Evolutionary conservation across 2,329 filamentous ascomycete genomes (phyloP), one percentile per base, ranked within the genome.

Genomic region (Aspergillus sp.): DNA sequence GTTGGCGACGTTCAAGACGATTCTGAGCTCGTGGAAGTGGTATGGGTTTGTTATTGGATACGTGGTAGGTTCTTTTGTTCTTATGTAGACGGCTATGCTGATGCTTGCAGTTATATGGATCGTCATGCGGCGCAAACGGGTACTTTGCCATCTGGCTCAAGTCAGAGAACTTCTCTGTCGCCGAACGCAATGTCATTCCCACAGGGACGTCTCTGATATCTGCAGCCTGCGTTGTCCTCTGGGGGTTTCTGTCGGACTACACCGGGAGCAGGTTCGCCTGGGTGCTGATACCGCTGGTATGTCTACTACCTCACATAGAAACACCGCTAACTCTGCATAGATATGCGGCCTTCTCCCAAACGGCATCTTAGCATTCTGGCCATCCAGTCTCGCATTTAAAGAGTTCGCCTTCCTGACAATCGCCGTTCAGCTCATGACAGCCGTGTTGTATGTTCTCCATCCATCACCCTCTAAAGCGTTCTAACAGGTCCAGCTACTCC

Each of bases 301-400:
- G 40, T 59, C 19, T 21, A 53, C 5, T 39, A 9, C 27, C 27
- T 11, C 27, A 9, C 27, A 31, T 11, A 31, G 3, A 0, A 11
- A 6, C 0, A 11, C 9, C 9, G 1, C 27, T 31, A 31, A 31
- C 27, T 7, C 8, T 3, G n/a, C n/a, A n/a, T 45, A 69, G 66
- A 62, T 65, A 8, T 63, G 70, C 33, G 66, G 67, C 0, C 59
- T 73, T 0, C 45, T 74, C 6, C 71, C 70, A 7, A 73, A 70
- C 40, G 70, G 68, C 9, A 73, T 74, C 35, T 55, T 73, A 6
- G 60, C 60, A 6, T 39, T 57, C 27, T 62, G 57, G 60, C 60
- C 60, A 14, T 41, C 56, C 8, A 61, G 59, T 23, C 17, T 58
- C 21, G 45, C 48, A 3, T n/a, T 62, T 11, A 61, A 63, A 40